phyloP scores from a whole-genome alignment of 169 alveolate genomes.

The Eimeria praecox region DNA sequence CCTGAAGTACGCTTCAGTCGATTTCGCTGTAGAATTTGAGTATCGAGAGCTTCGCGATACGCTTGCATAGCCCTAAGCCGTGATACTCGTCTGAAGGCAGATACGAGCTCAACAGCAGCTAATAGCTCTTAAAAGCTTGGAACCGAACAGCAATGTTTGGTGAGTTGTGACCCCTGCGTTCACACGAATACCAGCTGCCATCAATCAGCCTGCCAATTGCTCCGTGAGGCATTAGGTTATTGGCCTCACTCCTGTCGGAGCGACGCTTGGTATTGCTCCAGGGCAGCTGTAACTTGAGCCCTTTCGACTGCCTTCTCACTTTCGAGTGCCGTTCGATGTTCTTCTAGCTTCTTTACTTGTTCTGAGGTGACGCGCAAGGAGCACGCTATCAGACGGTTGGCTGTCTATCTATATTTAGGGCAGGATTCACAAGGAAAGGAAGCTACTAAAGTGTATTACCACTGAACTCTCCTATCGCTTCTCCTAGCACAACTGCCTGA shows the following conservation, averaged over 20 bases:
- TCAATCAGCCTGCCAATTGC: not conserved
- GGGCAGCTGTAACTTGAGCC: not conserved
- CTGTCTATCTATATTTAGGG: not conserved
- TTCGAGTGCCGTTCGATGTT: not conserved
- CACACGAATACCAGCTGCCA: not conserved
- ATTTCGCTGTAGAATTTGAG: conserved; percentile 16
- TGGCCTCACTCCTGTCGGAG: conserved; percentile 51
- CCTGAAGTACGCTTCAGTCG: not conserved
- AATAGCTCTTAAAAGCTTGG: not conserved
- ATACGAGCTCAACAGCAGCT: not conserved
- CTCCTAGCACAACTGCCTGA: not conserved
- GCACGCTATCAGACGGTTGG: not conserved
- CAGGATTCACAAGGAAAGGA: not conserved
- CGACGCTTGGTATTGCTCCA: conserved; percentile 9
- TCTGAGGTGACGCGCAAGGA: not conserved
- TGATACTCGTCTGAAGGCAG: conserved; percentile 14
- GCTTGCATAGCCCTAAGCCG: conserved; percentile 48
- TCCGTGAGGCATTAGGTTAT: not conserved
- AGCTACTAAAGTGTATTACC: not conserved
- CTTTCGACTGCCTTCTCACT: conserved; percentile 35
- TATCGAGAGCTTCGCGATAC: conserved; percentile 61
- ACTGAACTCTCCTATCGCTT: not conserved
- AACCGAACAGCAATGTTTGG: not conserved
- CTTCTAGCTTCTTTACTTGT: conserved; percentile 38
- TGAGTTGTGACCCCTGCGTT: not conserved